Evolutionary conservation across 176 grass and related monocot genomes (phyloP).

Genomic region (Oryza rufipogon): DNA sequence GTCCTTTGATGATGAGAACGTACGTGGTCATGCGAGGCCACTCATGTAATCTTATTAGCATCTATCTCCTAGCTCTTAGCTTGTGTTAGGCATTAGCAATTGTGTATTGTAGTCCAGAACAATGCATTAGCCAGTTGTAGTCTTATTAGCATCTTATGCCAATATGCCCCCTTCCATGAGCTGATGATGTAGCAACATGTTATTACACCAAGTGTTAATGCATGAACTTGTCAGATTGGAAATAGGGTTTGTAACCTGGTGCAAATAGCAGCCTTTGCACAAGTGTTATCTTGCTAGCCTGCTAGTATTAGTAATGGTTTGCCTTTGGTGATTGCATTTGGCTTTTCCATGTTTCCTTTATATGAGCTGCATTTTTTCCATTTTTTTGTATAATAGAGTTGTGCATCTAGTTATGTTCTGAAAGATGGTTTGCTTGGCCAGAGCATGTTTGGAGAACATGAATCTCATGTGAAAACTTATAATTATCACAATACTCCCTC

Average conservation of each 20-base stretch:
- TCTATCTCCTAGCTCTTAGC: background rate
- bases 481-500: background rate
- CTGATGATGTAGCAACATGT: background rate
- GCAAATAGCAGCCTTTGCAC: background rate
- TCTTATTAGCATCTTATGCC: background rate
- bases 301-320: background rate
- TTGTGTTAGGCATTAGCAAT: background rate
- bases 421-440: background rate
- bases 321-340: background rate
- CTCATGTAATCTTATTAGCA: conserved; percentile 22
- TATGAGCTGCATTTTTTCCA: no score
- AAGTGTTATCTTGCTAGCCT: background rate
- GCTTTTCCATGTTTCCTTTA: background rate
- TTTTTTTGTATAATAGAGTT: background rate
- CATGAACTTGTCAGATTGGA: background rate
- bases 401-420: background rate
- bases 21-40: background rate
- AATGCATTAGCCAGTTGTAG: background rate
- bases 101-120: conserved; percentile 32
- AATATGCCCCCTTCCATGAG: background rate
- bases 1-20: background rate
- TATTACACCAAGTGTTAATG: background rate
- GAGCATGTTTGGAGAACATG: background rate
- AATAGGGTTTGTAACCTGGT: background rate
- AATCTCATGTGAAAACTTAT: background rate